Evolutionary conservation across 2,329 filamentous ascomycete genomes (phyloP), one percentile per base, ranked within the genome.

Genomic region (Westerdykella sp.): DNA sequence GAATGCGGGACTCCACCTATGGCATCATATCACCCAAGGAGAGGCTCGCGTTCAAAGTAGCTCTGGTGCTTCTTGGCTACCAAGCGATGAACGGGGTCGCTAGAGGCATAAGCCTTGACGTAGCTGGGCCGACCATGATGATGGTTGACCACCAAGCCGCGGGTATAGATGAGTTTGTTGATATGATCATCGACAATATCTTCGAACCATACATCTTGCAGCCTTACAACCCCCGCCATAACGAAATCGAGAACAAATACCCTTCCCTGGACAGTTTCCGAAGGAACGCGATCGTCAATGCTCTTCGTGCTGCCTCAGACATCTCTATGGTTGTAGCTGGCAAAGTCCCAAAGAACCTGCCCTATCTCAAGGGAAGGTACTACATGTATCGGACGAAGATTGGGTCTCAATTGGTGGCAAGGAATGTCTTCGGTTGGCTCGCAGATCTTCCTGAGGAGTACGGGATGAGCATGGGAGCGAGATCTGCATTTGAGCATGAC

Each of bases 101-200:
- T 81, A 85, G 2, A 80, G 89, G 13, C 72, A 97, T 21, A 93
- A 93, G 18, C 2, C 81, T 79, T 3, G 89, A 97, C 58, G 80
- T 97, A 37, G 90, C 88, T 1, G 79, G 89, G 5, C 76, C 96
- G 2, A 91, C 90, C 1, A 79, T 84, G 3, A 96, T 97, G 67
- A 90, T 90, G 11, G 88, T 97, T 43, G 84, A 83, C 2, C 88
- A 97, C 62, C 86, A 89, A 1, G 87, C 84, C 32, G 77, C 81
- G 15, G 93, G 90, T 13, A 85, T 87, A 11, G 86, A 94, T 50
- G 93, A 97, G 69, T 84, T 96, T 30, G 89, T 95, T n/a, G 80
- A 91, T 39, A 80, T 95, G 68, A 82, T 97, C 31, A 78, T 95
- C 0, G 76, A 81, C 1, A 97, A 98, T 56, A 75, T 97, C 28